These are phyloP conservation scores for Candida maesae DNA, from an alignment of 805 yeast genomes.

Conservation along the genomic window DNA sequence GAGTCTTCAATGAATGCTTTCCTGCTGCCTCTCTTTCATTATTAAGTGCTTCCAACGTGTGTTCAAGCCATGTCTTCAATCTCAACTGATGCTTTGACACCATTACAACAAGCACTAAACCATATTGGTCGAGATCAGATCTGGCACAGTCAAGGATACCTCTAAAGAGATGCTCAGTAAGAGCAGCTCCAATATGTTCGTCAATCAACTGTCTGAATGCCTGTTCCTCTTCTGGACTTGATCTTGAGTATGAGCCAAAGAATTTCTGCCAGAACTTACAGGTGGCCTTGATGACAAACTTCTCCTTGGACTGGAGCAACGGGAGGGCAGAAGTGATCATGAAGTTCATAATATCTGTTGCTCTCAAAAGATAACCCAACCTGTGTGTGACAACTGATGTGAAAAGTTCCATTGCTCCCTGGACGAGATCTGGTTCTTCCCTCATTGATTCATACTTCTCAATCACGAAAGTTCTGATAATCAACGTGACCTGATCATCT, in stretches of 20 bases:
- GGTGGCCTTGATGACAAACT: constrained; percentile 45
- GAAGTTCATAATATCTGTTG: constrained; percentile 27
- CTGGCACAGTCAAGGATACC: constrained; percentile 49
- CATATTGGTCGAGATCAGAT: constrained; percentile 57
- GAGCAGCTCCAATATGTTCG: constrained; percentile 27
- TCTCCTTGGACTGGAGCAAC: constrained; percentile 41
- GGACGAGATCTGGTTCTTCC: constrained; percentile 27
- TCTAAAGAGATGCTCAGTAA: constrained; percentile 35
- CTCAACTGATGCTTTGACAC: constrained; percentile 47
- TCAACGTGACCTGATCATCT: constrained; percentile 12
- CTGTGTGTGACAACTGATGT: constrained; percentile 43
- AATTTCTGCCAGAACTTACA: constrained; percentile 52
- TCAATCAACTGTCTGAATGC: constrained; percentile 29
- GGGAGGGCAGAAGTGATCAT: constrained; percentile 27
- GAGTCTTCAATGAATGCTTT: constrained; percentile 27
- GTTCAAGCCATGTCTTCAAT: constrained; percentile 46
- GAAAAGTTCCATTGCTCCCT: constrained; percentile 45
- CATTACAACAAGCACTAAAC: constrained; percentile 46
- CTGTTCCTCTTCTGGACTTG: constrained; percentile 36
- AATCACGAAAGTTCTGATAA: constrained; percentile 20
- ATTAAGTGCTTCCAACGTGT: constrained; percentile 29
- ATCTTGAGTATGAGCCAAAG: constrained; percentile 43
- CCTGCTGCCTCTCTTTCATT: constrained; percentile 24
- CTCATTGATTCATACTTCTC: too few species aligned
- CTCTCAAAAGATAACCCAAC: constrained; percentile 45